phyloP scores from a whole-genome alignment of 768 basidiomycete species.

The Boletus eberwhitei region DNA sequence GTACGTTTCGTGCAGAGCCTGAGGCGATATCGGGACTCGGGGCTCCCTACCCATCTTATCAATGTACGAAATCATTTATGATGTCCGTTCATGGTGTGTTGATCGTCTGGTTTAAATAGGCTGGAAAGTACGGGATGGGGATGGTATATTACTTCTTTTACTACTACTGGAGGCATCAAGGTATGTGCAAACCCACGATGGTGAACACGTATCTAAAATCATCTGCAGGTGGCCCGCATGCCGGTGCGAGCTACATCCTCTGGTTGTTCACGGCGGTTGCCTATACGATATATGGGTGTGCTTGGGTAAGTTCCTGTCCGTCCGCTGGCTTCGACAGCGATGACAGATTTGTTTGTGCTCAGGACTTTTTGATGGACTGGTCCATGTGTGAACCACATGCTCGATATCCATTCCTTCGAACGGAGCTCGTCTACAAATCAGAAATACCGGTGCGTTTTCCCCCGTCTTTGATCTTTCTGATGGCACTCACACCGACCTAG shows the following conservation, averaged over 20 bases:
- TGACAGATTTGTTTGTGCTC: not conserved
- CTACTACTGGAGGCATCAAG: slow-evolving; percentile 71
- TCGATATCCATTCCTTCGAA: slow-evolving; percentile 59
- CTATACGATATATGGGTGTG: slow-evolving; percentile 65
- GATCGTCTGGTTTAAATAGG: slow-evolving; percentile 42
- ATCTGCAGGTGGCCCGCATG: slow-evolving; percentile 27
- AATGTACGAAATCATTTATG: slow-evolving; percentile 50
- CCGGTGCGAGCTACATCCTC: slow-evolving; percentile 53
- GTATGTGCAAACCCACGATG: slow-evolving; percentile 26
- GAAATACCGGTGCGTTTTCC: slow-evolving; percentile 47
- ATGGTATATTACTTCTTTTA: slow-evolving; percentile 67
- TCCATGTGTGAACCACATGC: slow-evolving; percentile 62
- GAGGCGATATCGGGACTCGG: slow-evolving; percentile 80
- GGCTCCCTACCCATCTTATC: slow-evolving; percentile 71
- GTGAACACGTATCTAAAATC: not conserved
- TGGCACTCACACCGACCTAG: slow-evolving; percentile 30
- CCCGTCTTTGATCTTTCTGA: not conserved
- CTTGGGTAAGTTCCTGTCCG: slow-evolving; percentile 59
- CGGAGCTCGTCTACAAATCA: slow-evolving; percentile 71
- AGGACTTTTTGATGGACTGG: slow-evolving; percentile 96
- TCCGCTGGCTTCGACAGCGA: not conserved
- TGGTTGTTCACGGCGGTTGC: slow-evolving; percentile 66
- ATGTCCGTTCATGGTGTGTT: not conserved
- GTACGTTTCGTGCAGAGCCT: slow-evolving; percentile 83
- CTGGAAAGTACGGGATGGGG: slow-evolving; percentile 75